phyloP scores from a whole-genome alignment of 2,329 filamentous ascomycete species.

The Aspergillus hortae region DNA sequence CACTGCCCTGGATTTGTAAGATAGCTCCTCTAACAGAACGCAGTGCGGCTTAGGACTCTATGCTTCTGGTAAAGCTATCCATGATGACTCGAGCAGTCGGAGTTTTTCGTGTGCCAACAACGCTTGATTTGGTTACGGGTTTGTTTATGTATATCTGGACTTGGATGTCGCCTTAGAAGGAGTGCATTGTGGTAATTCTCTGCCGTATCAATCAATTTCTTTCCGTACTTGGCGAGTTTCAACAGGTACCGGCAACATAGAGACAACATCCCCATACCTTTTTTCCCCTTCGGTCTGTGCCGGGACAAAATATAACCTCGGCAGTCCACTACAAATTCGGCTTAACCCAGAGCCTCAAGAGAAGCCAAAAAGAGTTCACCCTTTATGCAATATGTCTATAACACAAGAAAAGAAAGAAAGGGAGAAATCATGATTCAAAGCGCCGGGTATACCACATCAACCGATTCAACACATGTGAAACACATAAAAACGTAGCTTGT shows the following conservation, averaged over 20 bases:
- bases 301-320: too few species aligned
- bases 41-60: constrained; percentile 34
- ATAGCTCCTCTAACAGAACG: background rate
- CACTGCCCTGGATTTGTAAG: too few species aligned
- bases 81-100: constrained; percentile 26
- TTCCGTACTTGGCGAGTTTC: too few species aligned
- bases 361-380: background rate
- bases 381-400: background rate
- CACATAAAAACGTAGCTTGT: background rate
- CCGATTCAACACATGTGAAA: background rate
- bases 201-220: too few species aligned
- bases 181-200: too few species aligned
- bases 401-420: background rate
- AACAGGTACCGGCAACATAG: too few species aligned
- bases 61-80: constrained; percentile 32
- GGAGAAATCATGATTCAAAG: background rate
- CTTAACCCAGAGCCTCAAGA: too few species aligned
- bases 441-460: background rate
- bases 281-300: too few species aligned
- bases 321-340: too few species aligned
- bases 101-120: constrained; percentile 33
- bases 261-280: too few species aligned
- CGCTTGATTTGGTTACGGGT: constrained; percentile 9
- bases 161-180: background rate
- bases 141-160: background rate